phyloP scores from a whole-genome alignment of 768 basidiomycete species.

The Panellus pusillus region DNA sequence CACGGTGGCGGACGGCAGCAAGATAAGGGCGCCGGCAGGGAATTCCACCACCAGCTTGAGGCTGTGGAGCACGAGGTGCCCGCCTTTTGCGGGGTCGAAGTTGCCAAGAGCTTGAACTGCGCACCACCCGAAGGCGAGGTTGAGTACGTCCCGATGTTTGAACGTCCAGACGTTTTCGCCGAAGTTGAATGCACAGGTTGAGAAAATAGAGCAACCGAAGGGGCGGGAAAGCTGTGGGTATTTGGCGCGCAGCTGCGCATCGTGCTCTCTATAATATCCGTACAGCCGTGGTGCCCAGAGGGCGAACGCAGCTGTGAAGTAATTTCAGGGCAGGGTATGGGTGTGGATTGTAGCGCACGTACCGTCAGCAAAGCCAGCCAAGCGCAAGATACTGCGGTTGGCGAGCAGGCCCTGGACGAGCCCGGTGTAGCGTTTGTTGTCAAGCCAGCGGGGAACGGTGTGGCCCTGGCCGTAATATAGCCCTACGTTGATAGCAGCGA shows the following conservation, averaged over 20 bases:
- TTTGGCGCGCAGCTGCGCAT: background rate
- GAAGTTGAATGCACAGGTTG: slow-evolving; percentile 31
- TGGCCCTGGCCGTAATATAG: slow-evolving; percentile 22
- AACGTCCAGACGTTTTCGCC: slow-evolving; percentile 16
- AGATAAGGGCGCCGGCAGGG: slow-evolving; percentile 24
- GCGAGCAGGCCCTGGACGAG: slow-evolving; percentile 1
- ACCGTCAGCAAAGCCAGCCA: slow-evolving; percentile 22
- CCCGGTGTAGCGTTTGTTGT: background rate
- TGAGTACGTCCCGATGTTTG: slow-evolving; percentile 29
- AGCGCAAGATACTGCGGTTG: background rate
- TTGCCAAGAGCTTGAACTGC: slow-evolving; percentile 29
- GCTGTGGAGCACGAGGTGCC: slow-evolving; percentile 34
- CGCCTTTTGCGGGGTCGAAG: slow-evolving; percentile 29
- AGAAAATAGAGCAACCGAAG: slow-evolving; percentile 25
- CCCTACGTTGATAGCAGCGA: slow-evolving; percentile 1
- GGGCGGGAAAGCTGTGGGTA: slow-evolving; percentile 10
- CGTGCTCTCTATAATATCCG: slow-evolving; percentile 1
- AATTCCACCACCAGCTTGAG: slow-evolving; percentile 28
- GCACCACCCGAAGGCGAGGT: slow-evolving; percentile 34
- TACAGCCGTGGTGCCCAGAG: slow-evolving; percentile 19
- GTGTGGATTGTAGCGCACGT: background rate
- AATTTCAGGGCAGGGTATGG: background rate
- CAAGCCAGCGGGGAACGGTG: background rate
- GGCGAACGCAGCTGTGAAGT: slow-evolving; percentile 6
- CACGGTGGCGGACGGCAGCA: slow-evolving; percentile 31